phyloP scores from a whole-genome alignment of 192 early-diverging fungal genomes.

The Backusella mclennaniae region DNA sequence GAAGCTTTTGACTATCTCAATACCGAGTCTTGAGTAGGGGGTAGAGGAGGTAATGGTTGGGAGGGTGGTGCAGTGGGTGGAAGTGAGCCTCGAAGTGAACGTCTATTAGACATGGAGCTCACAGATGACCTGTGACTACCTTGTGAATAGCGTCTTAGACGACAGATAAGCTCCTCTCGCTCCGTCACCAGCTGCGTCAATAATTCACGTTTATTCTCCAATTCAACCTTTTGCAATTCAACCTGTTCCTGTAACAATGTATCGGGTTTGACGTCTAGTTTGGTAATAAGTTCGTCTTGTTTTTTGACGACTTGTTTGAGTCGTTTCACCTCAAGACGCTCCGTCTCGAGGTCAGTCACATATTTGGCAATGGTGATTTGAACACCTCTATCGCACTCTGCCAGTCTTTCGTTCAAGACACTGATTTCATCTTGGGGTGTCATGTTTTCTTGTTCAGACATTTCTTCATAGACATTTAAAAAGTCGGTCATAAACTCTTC shows the following conservation, averaged over 20 bases:
- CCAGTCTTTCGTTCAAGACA: background rate
- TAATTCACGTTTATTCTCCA: slow-evolving; percentile 26
- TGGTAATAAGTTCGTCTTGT: slow-evolving; percentile 25
- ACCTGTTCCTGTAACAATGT: slow-evolving; percentile 21
- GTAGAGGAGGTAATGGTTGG: slow-evolving; percentile 20
- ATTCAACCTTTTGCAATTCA: slow-evolving; percentile 18
- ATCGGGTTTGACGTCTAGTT: slow-evolving; percentile 8
- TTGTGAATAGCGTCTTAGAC: background rate
- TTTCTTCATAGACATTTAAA: slow-evolving; percentile 24
- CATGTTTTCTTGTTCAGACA: background rate
- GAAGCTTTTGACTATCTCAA: background rate
- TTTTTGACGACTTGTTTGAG: slow-evolving; percentile 18
- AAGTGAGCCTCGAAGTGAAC: background rate
- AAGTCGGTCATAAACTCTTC: slow-evolving; percentile 18
- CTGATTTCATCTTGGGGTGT: background rate
- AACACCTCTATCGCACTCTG: slow-evolving; percentile 16
- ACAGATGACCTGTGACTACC: background rate
- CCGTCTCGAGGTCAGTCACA: slow-evolving; percentile 19
- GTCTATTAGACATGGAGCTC: background rate
- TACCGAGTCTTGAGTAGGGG: background rate
- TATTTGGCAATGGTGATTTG: slow-evolving; percentile 23
- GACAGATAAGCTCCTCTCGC: slow-evolving; percentile 1
- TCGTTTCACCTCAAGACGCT: slow-evolving; percentile 12
- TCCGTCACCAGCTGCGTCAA: slow-evolving; percentile 24
- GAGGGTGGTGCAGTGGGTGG: slow-evolving; percentile 21